Conservation (phyloP, 2,329 filamentous ascomycete genomes). For the Lachnum nothofagi region DNA sequence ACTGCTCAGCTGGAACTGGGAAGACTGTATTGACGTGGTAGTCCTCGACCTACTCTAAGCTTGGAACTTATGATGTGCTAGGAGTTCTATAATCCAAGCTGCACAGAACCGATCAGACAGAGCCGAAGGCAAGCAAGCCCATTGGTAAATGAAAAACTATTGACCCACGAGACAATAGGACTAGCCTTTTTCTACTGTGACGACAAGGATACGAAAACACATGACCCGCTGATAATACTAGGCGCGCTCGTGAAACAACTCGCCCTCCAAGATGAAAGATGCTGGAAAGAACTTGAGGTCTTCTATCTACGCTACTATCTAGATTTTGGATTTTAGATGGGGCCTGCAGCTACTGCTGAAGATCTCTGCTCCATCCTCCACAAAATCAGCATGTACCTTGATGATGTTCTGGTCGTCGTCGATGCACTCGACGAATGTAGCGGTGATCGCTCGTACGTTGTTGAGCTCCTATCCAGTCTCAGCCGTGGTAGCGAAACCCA, state of each 20-base stretch:
- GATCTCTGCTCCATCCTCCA: neutral
- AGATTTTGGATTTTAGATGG: neutral
- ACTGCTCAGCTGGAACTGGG: conserved; percentile 5
- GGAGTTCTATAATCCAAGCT: neutral
- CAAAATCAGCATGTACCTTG: neutral
- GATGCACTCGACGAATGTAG: conserved; percentile 6
- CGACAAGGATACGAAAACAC: conserved; percentile 25
- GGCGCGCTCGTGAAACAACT: conserved; percentile 30
- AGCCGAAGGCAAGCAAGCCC: neutral
- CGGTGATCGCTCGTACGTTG: conserved; percentile 1
- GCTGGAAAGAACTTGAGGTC: neutral
- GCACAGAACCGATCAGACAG: neutral
- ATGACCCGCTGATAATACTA: conserved; percentile 24
- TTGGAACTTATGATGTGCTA: neutral
- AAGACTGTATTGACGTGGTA: conserved; percentile 13
- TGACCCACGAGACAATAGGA: neutral
- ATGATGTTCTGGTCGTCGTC: neutral
- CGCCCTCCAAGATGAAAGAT: conserved; percentile 25
- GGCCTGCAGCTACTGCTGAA: neutral
- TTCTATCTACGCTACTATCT: neutral
- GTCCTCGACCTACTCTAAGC: too few relatives aligned
- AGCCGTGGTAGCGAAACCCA: too few relatives aligned
- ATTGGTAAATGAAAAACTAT: neutral
- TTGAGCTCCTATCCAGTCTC: conserved; percentile 5
- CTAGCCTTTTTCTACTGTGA: conserved; percentile 33